Evolutionary conservation across 768 basidiomycete species (phyloP).

Genomic region (Gymnopilus dilepis): DNA sequence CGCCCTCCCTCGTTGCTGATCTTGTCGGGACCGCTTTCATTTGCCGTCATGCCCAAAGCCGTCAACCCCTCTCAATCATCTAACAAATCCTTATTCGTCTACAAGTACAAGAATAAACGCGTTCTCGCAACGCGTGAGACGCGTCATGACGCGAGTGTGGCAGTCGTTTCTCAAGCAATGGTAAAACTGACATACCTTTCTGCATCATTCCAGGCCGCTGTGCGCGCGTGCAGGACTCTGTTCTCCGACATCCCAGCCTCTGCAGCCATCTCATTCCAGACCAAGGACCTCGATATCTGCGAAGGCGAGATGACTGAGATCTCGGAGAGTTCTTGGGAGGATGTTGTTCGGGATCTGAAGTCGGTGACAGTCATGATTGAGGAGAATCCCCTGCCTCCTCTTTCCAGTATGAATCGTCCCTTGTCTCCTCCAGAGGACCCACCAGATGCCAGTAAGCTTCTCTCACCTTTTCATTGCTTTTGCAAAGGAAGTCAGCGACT

Average conservation of each 20-base stretch:
- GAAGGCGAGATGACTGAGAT: constrained; percentile 13
- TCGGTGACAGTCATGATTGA: constrained; percentile 6
- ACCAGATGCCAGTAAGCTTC: neutral
- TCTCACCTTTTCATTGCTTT: too few relatives aligned
- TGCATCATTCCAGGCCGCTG: neutral
- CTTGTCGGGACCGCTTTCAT: too few relatives aligned
- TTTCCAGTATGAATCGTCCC: neutral
- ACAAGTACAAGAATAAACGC: constrained; percentile 8
- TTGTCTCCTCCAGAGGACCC: neutral
- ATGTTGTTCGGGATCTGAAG: constrained; percentile 3
- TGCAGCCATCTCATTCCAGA: constrained; percentile 6
- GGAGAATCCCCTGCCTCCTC: neutral
- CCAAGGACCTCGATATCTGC: constrained; percentile 12
- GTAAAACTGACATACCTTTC: neutral
- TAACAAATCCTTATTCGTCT: neutral
- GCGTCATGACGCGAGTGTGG: neutral
- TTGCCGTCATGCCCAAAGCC: neutral
- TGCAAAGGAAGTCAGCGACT: neutral
- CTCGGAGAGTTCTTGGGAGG: constrained; percentile 5
- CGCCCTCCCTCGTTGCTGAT: too few relatives aligned
- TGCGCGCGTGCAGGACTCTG: constrained; percentile 1
- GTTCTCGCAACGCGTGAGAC: constrained; percentile 6
- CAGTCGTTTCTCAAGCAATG: neutral
- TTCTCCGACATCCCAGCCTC: constrained; percentile 1
- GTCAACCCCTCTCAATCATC: neutral